These are phyloP conservation scores for Penicillium samsonianum DNA, from an alignment of 495 filamentous ascomycete species.

Conservation along the genomic window DNA sequence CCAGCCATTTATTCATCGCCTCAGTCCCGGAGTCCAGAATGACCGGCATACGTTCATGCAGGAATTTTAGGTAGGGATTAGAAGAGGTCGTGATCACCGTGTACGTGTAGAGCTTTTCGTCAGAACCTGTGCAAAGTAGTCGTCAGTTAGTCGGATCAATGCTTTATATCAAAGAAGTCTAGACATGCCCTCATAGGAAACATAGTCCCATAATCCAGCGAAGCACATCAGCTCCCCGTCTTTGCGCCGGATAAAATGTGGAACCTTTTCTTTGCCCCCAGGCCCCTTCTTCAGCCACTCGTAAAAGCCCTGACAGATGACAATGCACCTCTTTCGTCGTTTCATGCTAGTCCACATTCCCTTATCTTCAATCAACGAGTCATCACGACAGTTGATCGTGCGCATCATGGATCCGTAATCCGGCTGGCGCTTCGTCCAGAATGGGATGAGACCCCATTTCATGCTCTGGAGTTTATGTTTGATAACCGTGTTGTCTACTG, in stretches of 20 bases:
- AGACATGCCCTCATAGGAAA: slow-evolving; percentile 68
- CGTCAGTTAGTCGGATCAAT: background rate
- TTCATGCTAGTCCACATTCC: slow-evolving; percentile 96
- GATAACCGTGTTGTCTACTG: slow-evolving; percentile 28
- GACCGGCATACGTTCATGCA: slow-evolving; percentile 95
- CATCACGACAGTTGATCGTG: slow-evolving; percentile 94
- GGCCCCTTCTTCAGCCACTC: slow-evolving; percentile 87
- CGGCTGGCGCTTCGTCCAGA: slow-evolving; percentile 83
- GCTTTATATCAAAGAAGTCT: background rate
- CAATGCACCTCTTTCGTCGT: slow-evolving; percentile 78
- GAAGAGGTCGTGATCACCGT: slow-evolving; percentile 89
- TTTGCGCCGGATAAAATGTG: slow-evolving; percentile 76
- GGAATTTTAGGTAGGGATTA: slow-evolving; percentile 73
- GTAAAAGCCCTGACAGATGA: slow-evolving; percentile 90
- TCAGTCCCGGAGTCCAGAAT: slow-evolving; percentile 78
- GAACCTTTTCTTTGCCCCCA: slow-evolving; percentile 73
- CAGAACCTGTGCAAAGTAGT: slow-evolving; percentile 38
- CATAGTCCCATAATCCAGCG: slow-evolving; percentile 90
- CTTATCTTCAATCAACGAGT: slow-evolving; percentile 71
- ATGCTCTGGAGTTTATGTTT: slow-evolving; percentile 85
- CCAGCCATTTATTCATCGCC: slow-evolving; percentile 75
- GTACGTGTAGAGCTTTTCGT: slow-evolving; percentile 78
- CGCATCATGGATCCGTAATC: slow-evolving; percentile 75
- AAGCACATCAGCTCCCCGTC: slow-evolving; percentile 86
- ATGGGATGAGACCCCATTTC: slow-evolving; percentile 92